phyloP scores from a whole-genome alignment of 2,329 filamentous ascomycete genomes.

The Domatiomyces globalis region DNA sequence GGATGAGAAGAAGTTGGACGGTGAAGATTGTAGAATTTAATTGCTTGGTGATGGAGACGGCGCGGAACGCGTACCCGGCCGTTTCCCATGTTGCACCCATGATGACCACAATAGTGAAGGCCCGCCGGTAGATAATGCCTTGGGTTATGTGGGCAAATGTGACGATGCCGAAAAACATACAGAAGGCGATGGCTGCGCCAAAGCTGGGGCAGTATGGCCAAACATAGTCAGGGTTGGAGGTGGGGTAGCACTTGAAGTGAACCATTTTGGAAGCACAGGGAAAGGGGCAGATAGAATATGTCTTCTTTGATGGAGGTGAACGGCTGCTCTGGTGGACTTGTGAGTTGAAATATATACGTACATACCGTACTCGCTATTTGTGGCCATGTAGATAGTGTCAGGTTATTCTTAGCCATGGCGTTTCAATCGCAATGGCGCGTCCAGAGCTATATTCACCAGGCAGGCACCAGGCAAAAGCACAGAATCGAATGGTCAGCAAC shows the following conservation, averaged over 20 bases:
- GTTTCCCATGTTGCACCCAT: conserved; percentile 33
- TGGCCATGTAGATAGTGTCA: no score
- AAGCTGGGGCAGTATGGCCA: conserved; percentile 28
- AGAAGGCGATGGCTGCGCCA: conserved; percentile 24
- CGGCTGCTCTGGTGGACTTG: no score
- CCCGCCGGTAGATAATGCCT: conserved; percentile 25
- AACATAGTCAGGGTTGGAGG: conserved; percentile 5
- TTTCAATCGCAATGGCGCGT: no score
- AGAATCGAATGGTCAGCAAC: no score
- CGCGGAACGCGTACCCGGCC: conserved; percentile 25
- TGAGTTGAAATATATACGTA: no score
- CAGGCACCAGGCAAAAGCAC: no score
- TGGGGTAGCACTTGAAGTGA: conserved; percentile 4
- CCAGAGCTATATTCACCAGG: no score
- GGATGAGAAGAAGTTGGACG: conserved; percentile 29
- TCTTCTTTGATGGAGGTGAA: no score
- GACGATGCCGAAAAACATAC: conserved; percentile 24
- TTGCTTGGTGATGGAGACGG: conserved; percentile 13
- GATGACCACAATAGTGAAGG: conserved; percentile 32
- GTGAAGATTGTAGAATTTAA: conserved; percentile 15
- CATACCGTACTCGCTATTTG: no score
- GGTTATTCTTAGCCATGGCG: no score
- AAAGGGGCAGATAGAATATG: no score
- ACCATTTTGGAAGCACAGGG: neutral
- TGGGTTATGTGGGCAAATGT: conserved; percentile 24